A percentile compares a stretch with the other conserved stretches of the same genome.
phyloP scores from a whole-genome alignment of 768 basidiomycete genomes.

The Glaciozyma martinii region DNA sequence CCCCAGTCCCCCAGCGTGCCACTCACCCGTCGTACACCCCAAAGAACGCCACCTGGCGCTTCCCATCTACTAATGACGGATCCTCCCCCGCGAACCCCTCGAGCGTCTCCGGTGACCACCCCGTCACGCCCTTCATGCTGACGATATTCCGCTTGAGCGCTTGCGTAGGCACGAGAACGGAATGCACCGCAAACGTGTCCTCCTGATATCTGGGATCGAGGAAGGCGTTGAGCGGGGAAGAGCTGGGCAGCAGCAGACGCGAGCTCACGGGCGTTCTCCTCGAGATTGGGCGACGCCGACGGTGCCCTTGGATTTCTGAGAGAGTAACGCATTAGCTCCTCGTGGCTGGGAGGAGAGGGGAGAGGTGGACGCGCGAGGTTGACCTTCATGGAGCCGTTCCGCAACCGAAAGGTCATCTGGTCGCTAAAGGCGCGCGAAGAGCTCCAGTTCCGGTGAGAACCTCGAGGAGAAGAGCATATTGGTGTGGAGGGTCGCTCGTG shows the following conservation, averaged over 20 bases:
- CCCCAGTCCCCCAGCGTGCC: too few relatives aligned
- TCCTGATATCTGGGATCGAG: conserved; percentile 30
- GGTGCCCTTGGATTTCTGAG: conserved; percentile 12
- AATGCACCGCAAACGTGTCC: conserved; percentile 27
- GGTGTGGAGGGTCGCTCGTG: not conserved
- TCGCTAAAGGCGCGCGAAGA: conserved; percentile 7
- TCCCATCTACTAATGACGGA: not conserved
- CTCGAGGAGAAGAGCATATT: not conserved
- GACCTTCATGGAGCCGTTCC: conserved; percentile 15
- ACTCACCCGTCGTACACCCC: conserved; percentile 34
- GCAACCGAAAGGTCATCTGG: conserved; percentile 16
- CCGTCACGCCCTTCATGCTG: conserved; percentile 16
- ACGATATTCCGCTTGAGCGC: conserved; percentile 27
- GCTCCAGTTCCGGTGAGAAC: not conserved
- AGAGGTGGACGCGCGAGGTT: conserved; percentile 8
- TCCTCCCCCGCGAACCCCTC: conserved; percentile 24
- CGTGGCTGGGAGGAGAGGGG: too few relatives aligned
- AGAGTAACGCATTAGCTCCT: not conserved
- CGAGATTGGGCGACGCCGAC: conserved; percentile 30
- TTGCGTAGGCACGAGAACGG: conserved; percentile 18
- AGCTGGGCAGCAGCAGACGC: not conserved
- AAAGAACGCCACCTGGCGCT: conserved; percentile 30
- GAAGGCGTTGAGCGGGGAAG: not conserved
- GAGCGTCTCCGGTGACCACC: conserved; percentile 11
- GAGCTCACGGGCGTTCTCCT: conserved; percentile 32